Evolutionary conservation across 768 basidiomycete species (phyloP).

Genomic region (Russula vinacea): DNA sequence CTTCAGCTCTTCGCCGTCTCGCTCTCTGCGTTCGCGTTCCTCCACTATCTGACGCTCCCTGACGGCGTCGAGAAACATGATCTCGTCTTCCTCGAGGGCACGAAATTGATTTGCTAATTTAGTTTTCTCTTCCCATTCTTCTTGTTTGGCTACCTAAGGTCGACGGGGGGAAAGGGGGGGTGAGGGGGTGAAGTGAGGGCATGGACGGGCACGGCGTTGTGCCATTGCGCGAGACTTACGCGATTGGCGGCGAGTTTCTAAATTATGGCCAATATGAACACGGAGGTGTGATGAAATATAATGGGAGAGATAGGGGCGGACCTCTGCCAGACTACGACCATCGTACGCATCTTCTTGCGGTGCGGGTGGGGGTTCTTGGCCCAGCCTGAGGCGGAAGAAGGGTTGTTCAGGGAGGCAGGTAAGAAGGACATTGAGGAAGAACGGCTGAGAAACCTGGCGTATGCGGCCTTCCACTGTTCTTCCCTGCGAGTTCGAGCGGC

Average conservation of each 20-base stretch:
- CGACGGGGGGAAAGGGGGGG: background rate
- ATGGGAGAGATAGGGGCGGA: slow-evolving; percentile 39
- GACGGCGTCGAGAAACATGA: slow-evolving; percentile 82
- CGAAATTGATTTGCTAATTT: slow-evolving; percentile 88
- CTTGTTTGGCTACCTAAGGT: slow-evolving; percentile 77
- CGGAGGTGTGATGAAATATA: slow-evolving; percentile 16
- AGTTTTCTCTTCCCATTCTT: slow-evolving; percentile 90
- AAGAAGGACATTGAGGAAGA: slow-evolving; percentile 30
- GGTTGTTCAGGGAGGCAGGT: slow-evolving; percentile 59
- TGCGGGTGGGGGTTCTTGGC: slow-evolving; percentile 78
- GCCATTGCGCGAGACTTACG: slow-evolving; percentile 43
- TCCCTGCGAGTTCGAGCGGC: slow-evolving; percentile 66
- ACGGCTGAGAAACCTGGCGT: slow-evolving; percentile 57
- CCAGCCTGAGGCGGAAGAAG: slow-evolving; percentile 48
- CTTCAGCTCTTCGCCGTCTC: slow-evolving; percentile 76
- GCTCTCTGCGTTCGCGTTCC: slow-evolving; percentile 68
- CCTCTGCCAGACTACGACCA: slow-evolving; percentile 86
- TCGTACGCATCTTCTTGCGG: slow-evolving; percentile 76
- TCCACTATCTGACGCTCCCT: slow-evolving; percentile 72
- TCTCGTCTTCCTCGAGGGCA: slow-evolving; percentile 85
- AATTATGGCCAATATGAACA: slow-evolving; percentile 23
- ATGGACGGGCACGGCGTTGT: slow-evolving; percentile 30
- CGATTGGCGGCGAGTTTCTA: slow-evolving; percentile 90
- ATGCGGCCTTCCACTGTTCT: slow-evolving; percentile 88
- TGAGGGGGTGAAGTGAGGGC: background rate